Conservation (phyloP, 805 yeast genomes). For the Teunomyces aglyptinius region DNA sequence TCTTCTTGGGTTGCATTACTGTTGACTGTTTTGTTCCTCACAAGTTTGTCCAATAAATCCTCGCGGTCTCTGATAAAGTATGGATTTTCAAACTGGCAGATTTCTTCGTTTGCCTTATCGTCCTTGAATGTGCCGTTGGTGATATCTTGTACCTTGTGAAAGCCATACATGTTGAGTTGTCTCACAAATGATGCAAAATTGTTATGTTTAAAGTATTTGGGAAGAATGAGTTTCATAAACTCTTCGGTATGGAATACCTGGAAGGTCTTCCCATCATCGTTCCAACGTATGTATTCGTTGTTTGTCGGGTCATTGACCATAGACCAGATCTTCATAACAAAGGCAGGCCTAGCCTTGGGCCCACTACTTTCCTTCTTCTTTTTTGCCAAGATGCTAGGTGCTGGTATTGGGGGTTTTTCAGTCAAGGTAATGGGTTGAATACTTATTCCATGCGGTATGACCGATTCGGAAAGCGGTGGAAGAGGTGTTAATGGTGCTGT, state of each 20-base stretch:
- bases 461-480: constrained; percentile 30
- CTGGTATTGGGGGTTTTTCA: background rate
- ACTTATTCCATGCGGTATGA: constrained; percentile 21
- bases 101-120: constrained; percentile 61
- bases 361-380: constrained; percentile 31
- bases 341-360: constrained; percentile 75
- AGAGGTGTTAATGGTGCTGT: constrained; percentile 23
- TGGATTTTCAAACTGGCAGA: constrained; percentile 86
- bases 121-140: constrained; percentile 64
- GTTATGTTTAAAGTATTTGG: constrained; percentile 91
- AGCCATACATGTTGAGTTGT: constrained; percentile 96
- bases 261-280: constrained; percentile 79
- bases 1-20: constrained; percentile 15
- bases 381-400: constrained; percentile 12
- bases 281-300: constrained; percentile 75
- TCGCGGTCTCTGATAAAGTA: constrained; percentile 74
- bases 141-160: constrained; percentile 97
- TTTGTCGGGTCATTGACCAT: constrained; percentile 87
- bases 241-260: constrained; percentile 80
- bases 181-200: constrained; percentile 95
- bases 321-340: constrained; percentile 90
- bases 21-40: constrained; percentile 58
- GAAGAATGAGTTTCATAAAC: constrained; percentile 80
- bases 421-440: constrained; percentile 14
- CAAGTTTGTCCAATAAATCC: constrained; percentile 80